phyloP scores from a whole-genome alignment of 257 asterid species.

The Forsythia viridissima region DNA sequence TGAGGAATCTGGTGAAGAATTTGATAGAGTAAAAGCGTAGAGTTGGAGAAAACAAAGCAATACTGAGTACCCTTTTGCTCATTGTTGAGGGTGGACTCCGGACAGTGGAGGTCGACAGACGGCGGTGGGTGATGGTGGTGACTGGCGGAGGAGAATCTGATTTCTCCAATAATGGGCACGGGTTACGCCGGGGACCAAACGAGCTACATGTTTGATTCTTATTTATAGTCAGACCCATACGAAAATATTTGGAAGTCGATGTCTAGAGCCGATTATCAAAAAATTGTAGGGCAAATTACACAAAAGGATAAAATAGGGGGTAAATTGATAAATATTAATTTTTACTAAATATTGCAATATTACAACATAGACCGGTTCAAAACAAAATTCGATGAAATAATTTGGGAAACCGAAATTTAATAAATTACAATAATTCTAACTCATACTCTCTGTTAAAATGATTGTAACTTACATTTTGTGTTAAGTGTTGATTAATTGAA shows the following conservation, averaged over 20 bases:
- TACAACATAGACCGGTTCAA: no score
- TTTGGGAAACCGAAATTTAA: no score
- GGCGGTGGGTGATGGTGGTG: not conserved
- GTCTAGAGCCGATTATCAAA: not conserved
- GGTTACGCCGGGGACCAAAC: not conserved
- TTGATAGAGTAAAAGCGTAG: conserved; percentile 27
- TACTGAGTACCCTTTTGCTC: conserved; percentile 42
- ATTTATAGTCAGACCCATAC: not conserved
- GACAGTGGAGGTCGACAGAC: not conserved
- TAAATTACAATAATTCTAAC: no score
- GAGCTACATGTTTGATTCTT: not conserved
- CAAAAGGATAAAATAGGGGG: no score
- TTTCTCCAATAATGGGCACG: not conserved
- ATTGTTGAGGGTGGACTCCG: conserved; percentile 12
- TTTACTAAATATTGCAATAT: no score
- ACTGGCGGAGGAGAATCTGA: not conserved
- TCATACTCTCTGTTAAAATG: no score
- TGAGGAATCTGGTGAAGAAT: conserved; percentile 43
- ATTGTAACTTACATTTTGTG: no score
- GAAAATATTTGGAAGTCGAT: not conserved
- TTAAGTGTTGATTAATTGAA: no score
- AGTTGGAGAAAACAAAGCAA: conserved; percentile 32
- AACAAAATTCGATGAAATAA: no score
- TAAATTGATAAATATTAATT: no score
- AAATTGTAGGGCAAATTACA: no score